These are phyloP conservation scores for Microthlaspi erraticum DNA, from an alignment of 345 rosid species.

Conservation along the genomic window DNA sequence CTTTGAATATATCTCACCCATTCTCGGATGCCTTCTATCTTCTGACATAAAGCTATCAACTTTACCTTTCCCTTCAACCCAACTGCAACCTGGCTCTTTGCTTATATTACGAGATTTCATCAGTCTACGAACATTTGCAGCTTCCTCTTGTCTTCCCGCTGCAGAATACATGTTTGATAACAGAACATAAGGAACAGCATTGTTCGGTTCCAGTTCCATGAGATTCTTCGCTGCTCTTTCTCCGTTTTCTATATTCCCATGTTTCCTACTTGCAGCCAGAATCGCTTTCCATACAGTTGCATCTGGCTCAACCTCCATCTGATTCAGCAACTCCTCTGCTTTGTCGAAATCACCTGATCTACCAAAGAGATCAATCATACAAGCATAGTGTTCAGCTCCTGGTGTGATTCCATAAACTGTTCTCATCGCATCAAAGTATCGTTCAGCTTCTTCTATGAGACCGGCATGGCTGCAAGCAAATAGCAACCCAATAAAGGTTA, in stretches of 20 bases:
- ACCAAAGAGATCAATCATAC: constrained; percentile 91
- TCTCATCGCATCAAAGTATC: constrained; percentile 70
- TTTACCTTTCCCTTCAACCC: constrained; percentile 68
- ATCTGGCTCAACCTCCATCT: constrained; percentile 79
- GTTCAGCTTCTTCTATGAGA: constrained; percentile 59
- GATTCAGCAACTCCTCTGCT: constrained; percentile 61
- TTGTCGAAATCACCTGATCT: constrained; percentile 77
- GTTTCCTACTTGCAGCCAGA: constrained; percentile 75
- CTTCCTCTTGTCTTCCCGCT: constrained; percentile 72
- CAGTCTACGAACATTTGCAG: constrained; percentile 66
- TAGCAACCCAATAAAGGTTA: constrained; percentile 83
- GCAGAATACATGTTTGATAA: constrained; percentile 77
- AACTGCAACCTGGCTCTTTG: constrained; percentile 91
- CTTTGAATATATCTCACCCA: constrained; percentile 68
- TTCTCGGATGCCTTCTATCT: constrained; percentile 73
- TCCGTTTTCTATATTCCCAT: constrained; percentile 67
- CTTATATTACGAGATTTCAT: constrained; percentile 73
- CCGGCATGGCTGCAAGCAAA: constrained; percentile 96
- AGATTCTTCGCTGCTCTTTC: constrained; percentile 82
- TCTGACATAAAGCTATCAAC: constrained; percentile 76
- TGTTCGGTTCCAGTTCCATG: constrained; percentile 69
- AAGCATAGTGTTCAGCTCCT: constrained; percentile 84
- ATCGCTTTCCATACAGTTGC: constrained; percentile 86
- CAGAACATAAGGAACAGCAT: constrained; percentile 75
- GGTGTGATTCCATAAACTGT: constrained; percentile 67